Conservation (phyloP, 1,284 basidiomycete species). For the Vanrija sp. region DNA sequence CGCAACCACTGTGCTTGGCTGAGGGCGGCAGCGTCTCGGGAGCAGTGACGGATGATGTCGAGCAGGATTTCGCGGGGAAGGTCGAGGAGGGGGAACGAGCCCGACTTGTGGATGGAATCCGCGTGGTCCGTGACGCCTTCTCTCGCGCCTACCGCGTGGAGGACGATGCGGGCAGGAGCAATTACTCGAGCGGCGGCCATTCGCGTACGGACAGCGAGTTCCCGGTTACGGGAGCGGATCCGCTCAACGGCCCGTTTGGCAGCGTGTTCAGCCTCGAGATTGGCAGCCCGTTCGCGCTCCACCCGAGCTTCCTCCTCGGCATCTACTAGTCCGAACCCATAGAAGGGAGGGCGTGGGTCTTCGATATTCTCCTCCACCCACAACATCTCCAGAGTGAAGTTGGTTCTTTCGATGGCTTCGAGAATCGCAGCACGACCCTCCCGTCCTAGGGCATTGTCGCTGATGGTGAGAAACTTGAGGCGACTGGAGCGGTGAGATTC, state of each 20-base stretch:
- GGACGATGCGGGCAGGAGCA: conserved; percentile 30
- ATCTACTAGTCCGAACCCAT: background rate
- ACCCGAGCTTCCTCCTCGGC: background rate
- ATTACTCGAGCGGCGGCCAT: conserved; percentile 23
- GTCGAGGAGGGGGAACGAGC: conserved; percentile 33
- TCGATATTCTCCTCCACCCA: conserved; percentile 29
- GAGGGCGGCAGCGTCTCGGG: conserved; percentile 31
- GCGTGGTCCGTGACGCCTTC: conserved; percentile 2
- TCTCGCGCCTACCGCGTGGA: conserved; percentile 24
- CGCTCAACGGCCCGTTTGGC: conserved; percentile 7
- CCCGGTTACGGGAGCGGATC: conserved; percentile 22
- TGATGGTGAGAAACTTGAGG: conserved; percentile 36
- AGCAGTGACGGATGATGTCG: conserved; percentile 30
- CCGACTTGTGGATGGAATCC: too few relatives aligned
- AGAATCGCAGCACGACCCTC: conserved; percentile 29
- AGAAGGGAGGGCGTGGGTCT: background rate
- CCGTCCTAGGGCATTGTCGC: conserved; percentile 36
- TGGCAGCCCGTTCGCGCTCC: too few relatives aligned
- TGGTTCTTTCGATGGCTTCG: conserved; percentile 29
- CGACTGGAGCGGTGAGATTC: conserved; percentile 22
- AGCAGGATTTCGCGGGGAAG: conserved; percentile 37
- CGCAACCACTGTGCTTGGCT: conserved; percentile 34
- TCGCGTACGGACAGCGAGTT: conserved; percentile 27
- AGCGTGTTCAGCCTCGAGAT: background rate
- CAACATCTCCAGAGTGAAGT: conserved; percentile 28